Percentiles rank a stretch among this genome's conserved stretches.
Conservation (phyloP, 768 basidiomycete genomes). For the Clavulina sp. region DNA sequence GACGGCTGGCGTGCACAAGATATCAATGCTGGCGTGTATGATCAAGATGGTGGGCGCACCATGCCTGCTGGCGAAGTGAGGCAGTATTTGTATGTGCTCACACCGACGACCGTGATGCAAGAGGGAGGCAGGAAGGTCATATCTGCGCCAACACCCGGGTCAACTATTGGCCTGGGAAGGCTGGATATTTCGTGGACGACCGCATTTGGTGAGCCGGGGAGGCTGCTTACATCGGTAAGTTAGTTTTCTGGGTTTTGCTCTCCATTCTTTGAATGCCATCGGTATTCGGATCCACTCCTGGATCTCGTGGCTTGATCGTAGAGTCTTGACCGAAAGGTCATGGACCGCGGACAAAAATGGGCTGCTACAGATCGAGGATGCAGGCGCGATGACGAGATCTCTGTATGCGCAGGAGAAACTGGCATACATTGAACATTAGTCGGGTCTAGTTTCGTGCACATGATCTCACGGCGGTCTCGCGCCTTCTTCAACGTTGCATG, state of each 20-base stretch:
- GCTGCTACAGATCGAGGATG: too few relatives aligned
- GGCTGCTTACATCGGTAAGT: conserved; percentile 62
- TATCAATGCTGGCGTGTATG: background rate
- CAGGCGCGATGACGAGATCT: too few relatives aligned
- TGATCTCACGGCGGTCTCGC: too few relatives aligned
- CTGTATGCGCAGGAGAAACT: too few relatives aligned
- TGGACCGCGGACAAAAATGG: too few relatives aligned
- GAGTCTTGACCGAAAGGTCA: too few relatives aligned
- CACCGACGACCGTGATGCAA: conserved; percentile 20
- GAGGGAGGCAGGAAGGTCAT: conserved; percentile 15
- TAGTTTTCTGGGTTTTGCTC: background rate
- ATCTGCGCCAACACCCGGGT: conserved; percentile 39
- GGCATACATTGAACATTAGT: too few relatives aligned
- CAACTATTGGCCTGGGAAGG: conserved; percentile 61
- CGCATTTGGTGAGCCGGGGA: conserved; percentile 68
- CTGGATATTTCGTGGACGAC: conserved; percentile 83
- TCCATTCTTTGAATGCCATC: background rate
- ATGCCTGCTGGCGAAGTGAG: conserved; percentile 74
- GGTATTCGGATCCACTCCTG: too few relatives aligned
- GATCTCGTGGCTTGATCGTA: too few relatives aligned
- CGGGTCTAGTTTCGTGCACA: too few relatives aligned
- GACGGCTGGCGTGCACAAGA: conserved; percentile 38
- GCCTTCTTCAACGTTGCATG: background rate
- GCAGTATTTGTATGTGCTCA: conserved; percentile 76
- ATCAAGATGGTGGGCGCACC: conserved; percentile 25